Base-by-base conservation (phyloP, 495 filamentous ascomycete species). In the Hypoxylon fuscum region DNA sequence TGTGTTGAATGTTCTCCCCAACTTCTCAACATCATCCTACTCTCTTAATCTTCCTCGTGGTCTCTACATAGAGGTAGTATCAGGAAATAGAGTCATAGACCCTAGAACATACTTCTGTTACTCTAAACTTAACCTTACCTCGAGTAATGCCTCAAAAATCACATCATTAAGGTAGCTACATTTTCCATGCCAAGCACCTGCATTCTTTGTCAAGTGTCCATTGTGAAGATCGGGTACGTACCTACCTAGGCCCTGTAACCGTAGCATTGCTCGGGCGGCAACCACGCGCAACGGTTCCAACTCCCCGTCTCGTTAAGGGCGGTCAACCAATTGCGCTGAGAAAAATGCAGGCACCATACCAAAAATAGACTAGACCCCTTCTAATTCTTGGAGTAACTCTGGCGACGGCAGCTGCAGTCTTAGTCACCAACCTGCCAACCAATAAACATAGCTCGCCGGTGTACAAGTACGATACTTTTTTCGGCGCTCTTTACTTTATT, bases 321-420 rank as follows among this genome's bases (percentile, higher is more conserved):
- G 38, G 32, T 45, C 56, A 56, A 25, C 56, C 51, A 66, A 66
- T 66, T 22, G 31, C 5, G 31, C 22, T 9, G n/a, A 2, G 9
- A 10, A 37, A 20, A 47, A 49, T 25, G 35, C 17, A 8, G 9
- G 50, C 21, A 8, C 53, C 53, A 58, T 63, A 22, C 60, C 59
- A 4, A 32, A 59, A 54, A 23, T 5, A 43, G 18, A 3, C 18
- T 58, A 67, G 64, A 42, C 38, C 21, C 23, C 52, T 38, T 52
- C 32, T n/a, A n/a, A 62, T n/a, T n/a, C 45, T 48, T 55, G 64
- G 49, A 67, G 59, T 62, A 64, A 48, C 49, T 63, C 55, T 64
- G 41, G 64, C 59, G 59, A 57, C 51, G 23, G 37, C 32, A 68
- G 55, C 54, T 59, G 45, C 51, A 49, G 37, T 31, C 34, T 59